Base-by-base conservation (phyloP, 2,329 filamentous ascomycete genomes). In the Didymella exigua region DNA sequence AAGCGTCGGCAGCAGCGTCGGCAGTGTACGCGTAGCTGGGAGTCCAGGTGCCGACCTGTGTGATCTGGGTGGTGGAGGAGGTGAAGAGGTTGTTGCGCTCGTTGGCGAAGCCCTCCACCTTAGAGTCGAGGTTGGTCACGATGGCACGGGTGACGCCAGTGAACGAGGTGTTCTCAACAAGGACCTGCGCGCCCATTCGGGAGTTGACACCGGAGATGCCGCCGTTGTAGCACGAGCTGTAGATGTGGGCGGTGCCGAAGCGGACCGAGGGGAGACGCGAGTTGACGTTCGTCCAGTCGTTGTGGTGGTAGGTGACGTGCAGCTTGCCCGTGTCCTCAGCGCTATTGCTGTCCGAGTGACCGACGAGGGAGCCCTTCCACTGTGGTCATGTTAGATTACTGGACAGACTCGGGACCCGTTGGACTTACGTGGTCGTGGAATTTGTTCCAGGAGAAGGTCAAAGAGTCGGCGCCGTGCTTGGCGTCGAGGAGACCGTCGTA, bases 241-340 rank as follows among this genome's bases (percentile, higher is more conserved):
- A 84, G 63, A 84, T 69, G 76, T 89, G 87, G 13, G 76, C 85
- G 41, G 83, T 87, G 24, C 86, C 87, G 75, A 89, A 89, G 58
- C 86, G 85, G 68, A 88, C 71, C 4, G 82, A 84, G 7, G 87
- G 86, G 0, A 77, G 77, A 53, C 87, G 86, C 11, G 84, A 86
- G 79, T 86, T 85, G 67, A 87, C 74, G 75, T 87, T 86, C 62
- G 69, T 69, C 79, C 81, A 89, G 77, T 82, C 78, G 81, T 89
- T 89, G 80, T 88, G 84, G 76, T 82, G 82, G 71, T 86, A 87
- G 51, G 87, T 89, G 43, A 89, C 77, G 68, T 78, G 82, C 29
- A 89, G 79, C 68, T 86, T 79, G 62, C 86, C 86, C 1, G 67
- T 82, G 75, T 89, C 86, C 24, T 65, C 63, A 43, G 65, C 74